Evolutionary conservation across 2,329 filamentous ascomycete species (phyloP), one percentile per base, ranked within the genome.

Genomic region (Ceratocystis cacaofunesta): DNA sequence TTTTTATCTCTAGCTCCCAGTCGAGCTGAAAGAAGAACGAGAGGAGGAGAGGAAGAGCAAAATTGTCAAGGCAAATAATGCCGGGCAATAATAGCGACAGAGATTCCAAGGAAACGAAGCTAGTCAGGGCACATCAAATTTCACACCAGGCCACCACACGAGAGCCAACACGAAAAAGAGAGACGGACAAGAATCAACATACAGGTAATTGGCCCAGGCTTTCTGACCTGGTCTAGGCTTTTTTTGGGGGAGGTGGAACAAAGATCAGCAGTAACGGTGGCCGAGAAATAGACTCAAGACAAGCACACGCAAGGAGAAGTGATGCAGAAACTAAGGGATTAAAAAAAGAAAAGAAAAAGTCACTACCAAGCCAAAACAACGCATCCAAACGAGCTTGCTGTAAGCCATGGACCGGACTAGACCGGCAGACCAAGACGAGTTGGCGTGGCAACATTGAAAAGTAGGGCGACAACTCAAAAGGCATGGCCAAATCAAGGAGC

Each of bases 81-180:
- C 8, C 55, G 10, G 17, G 55, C 28, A 58, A 36, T 36, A 36
- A 36, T n/a, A 58, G 55, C 22, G 48, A 52, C 22, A 15, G 48
- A 52, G 19, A 52, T 52, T 52, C 48, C 48, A 52, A n/a, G 7
- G 8, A 50, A 52, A 52, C 48, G 19, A 52, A 58, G 28, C 55
- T 58, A 58, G 55, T 36, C 30, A 58, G 55, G 55, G 55, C 55
- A 58, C 55, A 58, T 58, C 55, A 58, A 58, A 58, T 58, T 58
- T 58, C 55, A 58, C 28, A 30, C 30, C n/a, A 17, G 52, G 28
- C 10, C 32, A 36, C 32, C 8, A 36, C 52, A 58, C 55, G 36
- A 58, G 52, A 57, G 36, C 36, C 32, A 36, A 41, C 12, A 12
- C 36, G 36, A 41, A 41, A 41, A 41, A 15, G 36, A 58, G 32